A percentile compares a stretch with the other conserved stretches of the same genome.
phyloP scores from a whole-genome alignment of 805 yeast genomes.

The Danielia oregonensis region DNA sequence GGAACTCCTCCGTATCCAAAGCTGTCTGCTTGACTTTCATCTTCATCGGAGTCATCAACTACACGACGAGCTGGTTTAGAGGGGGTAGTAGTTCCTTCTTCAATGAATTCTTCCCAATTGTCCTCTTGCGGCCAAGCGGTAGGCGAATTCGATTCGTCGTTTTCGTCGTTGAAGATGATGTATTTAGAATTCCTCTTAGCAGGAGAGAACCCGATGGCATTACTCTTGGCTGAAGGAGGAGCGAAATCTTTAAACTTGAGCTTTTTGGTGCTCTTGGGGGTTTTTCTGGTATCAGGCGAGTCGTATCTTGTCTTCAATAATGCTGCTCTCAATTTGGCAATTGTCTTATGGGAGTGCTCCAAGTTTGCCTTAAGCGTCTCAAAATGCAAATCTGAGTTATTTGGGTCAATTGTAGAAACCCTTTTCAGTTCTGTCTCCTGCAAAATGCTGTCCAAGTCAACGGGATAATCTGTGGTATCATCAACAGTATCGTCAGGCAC shows the following conservation, averaged over 20 bases:
- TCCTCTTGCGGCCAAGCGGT: slow-evolving; percentile 16
- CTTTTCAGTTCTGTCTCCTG: slow-evolving; percentile 21
- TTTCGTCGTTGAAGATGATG: slow-evolving; percentile 25
- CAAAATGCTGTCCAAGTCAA: slow-evolving; percentile 31
- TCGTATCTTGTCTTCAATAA: slow-evolving; percentile 41
- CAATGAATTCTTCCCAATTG: slow-evolving; percentile 40
- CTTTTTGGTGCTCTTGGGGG: slow-evolving; percentile 14
- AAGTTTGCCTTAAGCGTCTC: slow-evolving; percentile 66
- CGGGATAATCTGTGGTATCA: slow-evolving; percentile 32
- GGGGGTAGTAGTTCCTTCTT: slow-evolving; percentile 21
- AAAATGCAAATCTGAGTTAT: slow-evolving; percentile 49
- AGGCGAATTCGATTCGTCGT: slow-evolving; percentile 12
- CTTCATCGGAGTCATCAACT: slow-evolving; percentile 13
- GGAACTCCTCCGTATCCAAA: no score
- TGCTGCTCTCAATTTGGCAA: slow-evolving; percentile 54
- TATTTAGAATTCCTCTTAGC: slow-evolving; percentile 33
- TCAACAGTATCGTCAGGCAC: slow-evolving; percentile 11
- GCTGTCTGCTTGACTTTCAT: slow-evolving; percentile 7
- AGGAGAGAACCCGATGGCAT: slow-evolving; percentile 28
- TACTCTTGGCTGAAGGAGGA: slow-evolving; percentile 15
- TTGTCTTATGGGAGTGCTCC: slow-evolving; percentile 59
- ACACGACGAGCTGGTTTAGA: slow-evolving; percentile 18
- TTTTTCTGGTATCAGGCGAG: slow-evolving; percentile 21
- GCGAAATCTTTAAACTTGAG: slow-evolving; percentile 12
- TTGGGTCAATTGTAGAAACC: slow-evolving; percentile 28